These are phyloP conservation scores for Orbilia brochopaga DNA, from an alignment of 2,329 filamentous ascomycete species.

Conservation along the genomic window DNA sequence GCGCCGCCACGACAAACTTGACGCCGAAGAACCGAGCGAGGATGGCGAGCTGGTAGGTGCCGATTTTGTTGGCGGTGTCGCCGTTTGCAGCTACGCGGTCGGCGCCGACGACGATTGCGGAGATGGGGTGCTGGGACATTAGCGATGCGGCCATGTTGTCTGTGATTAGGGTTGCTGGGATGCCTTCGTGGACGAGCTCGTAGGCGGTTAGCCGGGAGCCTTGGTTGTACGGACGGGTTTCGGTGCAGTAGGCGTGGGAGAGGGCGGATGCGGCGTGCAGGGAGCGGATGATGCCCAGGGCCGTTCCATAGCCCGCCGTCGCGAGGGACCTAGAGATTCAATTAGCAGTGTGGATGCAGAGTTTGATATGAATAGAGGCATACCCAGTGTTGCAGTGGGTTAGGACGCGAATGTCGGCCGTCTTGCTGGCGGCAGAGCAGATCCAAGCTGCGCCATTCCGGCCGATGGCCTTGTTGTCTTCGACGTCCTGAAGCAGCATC, in stretches of 20 bases:
- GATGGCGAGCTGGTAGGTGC: conserved; percentile 92
- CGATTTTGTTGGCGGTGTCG: conserved; percentile 98
- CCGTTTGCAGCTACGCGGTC: conserved; percentile 95
- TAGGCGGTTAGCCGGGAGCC: conserved; percentile 93
- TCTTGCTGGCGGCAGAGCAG: conserved; percentile 64
- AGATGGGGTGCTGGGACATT: conserved; percentile 73
- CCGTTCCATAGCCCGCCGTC: conserved; percentile 96
- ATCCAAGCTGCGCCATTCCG: conserved; percentile 84
- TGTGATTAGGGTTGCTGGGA: conserved; percentile 88
- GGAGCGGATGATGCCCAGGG: conserved; percentile 88
- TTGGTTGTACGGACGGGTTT: conserved; percentile 97
- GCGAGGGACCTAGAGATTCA: conserved; percentile 72
- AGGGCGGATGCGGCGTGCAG: conserved; percentile 71
- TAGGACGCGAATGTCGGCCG: conserved; percentile 74
- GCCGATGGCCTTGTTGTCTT: conserved; percentile 86
- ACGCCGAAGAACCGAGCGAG: conserved; percentile 84
- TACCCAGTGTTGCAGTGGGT: conserved; percentile 98
- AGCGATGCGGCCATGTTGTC: conserved; percentile 96
- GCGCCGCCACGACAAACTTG: conserved; percentile 93
- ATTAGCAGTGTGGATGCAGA: no score
- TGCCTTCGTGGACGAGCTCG: conserved; percentile 91
- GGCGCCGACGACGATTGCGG: conserved; percentile 89
- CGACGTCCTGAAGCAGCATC: conserved; percentile 84
- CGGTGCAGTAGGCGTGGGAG: conserved; percentile 89
- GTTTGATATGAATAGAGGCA: conserved; percentile 49